phyloP scores from a whole-genome alignment of 148 eudicot species.

The Camellia japonica region DNA sequence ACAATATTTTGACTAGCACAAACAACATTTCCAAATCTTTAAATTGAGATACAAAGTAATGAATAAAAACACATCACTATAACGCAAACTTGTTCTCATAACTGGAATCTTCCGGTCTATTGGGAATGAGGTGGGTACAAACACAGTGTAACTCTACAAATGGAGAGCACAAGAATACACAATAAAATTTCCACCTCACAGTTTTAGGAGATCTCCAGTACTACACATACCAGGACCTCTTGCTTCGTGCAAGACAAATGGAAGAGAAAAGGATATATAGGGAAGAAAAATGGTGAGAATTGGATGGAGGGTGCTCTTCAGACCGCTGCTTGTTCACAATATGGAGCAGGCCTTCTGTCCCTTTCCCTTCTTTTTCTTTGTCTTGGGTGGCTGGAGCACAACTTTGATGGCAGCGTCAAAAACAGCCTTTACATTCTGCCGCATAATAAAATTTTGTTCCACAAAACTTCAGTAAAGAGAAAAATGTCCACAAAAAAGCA shows the following conservation, averaged over 20 bases:
- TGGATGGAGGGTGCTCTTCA: background rate
- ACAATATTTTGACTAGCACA: background rate
- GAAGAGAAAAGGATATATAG: slow-evolving; percentile 19
- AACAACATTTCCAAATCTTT: background rate
- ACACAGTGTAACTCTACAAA: slow-evolving; percentile 19
- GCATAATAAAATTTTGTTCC: background rate
- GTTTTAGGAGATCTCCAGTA: slow-evolving; percentile 30
- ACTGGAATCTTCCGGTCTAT: slow-evolving; percentile 13
- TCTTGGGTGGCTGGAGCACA: slow-evolving; percentile 91
- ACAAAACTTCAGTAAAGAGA: background rate
- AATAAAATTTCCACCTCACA: slow-evolving; percentile 40
- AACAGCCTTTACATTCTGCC: slow-evolving; percentile 86
- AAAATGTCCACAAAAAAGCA: background rate
- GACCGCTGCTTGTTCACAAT: slow-evolving; percentile 57
- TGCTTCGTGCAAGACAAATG: slow-evolving; percentile 46
- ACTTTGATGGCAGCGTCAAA: slow-evolving; percentile 98
- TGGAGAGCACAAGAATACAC: slow-evolving; percentile 14
- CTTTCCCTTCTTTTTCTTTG: slow-evolving; percentile 92
- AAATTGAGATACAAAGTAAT: slow-evolving; percentile 1
- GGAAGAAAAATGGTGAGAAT: slow-evolving; percentile 14
- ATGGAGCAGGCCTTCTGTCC: slow-evolving; percentile 87
- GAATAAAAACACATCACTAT: background rate
- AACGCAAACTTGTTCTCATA: too few relatives aligned
- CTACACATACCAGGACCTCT: slow-evolving; percentile 27
- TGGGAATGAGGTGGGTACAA: slow-evolving; percentile 36